These are phyloP conservation scores for Lipomyces japonicus DNA, from an alignment of 805 yeast genomes.

Conservation along the genomic window DNA sequence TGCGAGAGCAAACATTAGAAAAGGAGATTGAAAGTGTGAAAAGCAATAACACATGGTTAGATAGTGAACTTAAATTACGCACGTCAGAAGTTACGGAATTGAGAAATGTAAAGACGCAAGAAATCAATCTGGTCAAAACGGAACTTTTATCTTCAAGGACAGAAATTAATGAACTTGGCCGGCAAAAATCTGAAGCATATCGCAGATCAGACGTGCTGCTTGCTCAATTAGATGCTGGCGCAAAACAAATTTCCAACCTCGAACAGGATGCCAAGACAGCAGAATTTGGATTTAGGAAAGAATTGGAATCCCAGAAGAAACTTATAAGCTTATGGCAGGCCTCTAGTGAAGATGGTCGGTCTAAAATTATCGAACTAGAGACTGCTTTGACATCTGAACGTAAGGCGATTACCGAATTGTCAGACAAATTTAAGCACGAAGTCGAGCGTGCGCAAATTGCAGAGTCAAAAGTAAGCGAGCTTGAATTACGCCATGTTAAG, in stretches of 20 bases:
- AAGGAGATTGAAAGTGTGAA: slow-evolving; percentile 45
- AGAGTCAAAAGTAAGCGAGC: slow-evolving; percentile 43
- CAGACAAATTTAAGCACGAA: slow-evolving; percentile 39
- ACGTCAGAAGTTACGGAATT: slow-evolving; percentile 36
- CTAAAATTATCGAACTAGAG: slow-evolving; percentile 55
- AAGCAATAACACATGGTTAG: slow-evolving; percentile 44
- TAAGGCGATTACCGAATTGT: slow-evolving; percentile 39
- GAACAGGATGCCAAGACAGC: slow-evolving; percentile 29
- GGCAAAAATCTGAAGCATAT: background rate
- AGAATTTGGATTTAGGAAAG: slow-evolving; percentile 52
- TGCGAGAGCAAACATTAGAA: slow-evolving; percentile 40
- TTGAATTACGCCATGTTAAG: slow-evolving; percentile 33
- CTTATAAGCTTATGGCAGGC: slow-evolving; percentile 56
- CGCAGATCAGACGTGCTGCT: background rate
- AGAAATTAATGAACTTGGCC: background rate
- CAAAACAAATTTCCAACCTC: background rate
- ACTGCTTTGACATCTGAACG: slow-evolving; percentile 43
- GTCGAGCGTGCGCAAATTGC: slow-evolving; percentile 39
- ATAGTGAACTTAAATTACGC: slow-evolving; percentile 40
- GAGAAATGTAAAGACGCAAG: slow-evolving; percentile 35
- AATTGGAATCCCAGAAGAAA: slow-evolving; percentile 59
- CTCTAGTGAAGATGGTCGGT: slow-evolving; percentile 49
- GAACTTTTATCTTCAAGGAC: slow-evolving; percentile 29
- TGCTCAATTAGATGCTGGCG: background rate
- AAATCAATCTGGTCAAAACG: slow-evolving; percentile 37